Evolutionary conservation across 352 stramenopile genomes (phyloP), one percentile per base, ranked within the genome.

Genomic region (Globisporangium solare): DNA sequence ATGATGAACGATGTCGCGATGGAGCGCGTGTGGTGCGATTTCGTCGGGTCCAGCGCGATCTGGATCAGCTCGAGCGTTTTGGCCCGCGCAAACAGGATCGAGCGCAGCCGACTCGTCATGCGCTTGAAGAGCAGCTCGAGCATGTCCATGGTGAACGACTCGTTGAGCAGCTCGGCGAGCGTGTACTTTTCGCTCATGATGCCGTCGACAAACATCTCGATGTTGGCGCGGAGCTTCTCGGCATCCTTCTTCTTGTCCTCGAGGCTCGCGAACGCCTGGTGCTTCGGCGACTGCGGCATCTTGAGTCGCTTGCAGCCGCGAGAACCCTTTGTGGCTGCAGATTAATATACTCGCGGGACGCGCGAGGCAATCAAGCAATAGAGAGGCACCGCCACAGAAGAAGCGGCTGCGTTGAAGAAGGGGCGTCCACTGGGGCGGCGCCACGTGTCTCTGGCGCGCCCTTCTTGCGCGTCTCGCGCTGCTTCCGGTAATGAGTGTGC

Each of bases 171-270:
- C 51, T 88, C 63, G 6, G 67, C 68, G 46, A 93, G 63, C 52
- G 73, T 61, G 63, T 82, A 86, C 56, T 74, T 51, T 21, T 82
- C 70, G 52, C 74, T 76, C 73, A 86, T 91, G 50, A 91, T 61
- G n/a, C 75, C 83, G 58, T 93, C 83, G 49, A 93, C 83, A 56
- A 93, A 93, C 43, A 73, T 76, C 72, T 93, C 83, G 47, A 93
- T 90, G 62, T 83, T 89, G 47, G 65, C 63, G 46, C 83, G 83
- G 58, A 86, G 62, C 43, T 69, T 54, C 54, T 90, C 80, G 14
- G 74, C 70, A 22, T 76, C 66, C 47, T 73, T 67, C 64, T 84
- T 82, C 60, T 65, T 72, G 17, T 73, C 70, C 66, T 75, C 66
- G 49, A 74, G 57, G 50, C 50, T 58, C 24, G 57, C 64, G 24